A percentile compares a stretch with the other conserved stretches of the same genome.
Evolutionary conservation across 495 filamentous ascomycete genomes (phyloP).

Genomic region (Penicillium arizonense): DNA sequence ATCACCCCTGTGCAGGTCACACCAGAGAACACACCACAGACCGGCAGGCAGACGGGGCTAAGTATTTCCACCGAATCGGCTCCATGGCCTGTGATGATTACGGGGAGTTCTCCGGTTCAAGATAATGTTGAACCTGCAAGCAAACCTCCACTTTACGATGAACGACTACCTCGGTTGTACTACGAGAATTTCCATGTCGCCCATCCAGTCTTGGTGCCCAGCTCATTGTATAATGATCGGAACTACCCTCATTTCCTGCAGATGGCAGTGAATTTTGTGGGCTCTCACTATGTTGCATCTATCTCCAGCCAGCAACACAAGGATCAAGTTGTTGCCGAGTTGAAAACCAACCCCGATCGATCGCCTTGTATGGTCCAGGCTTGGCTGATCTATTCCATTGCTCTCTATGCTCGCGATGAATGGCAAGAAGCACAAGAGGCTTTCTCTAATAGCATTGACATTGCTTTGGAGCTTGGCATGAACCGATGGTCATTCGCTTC

Average conservation of each 20-base stretch:
- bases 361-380: slow-evolving; percentile 39
- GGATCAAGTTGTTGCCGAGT: slow-evolving; percentile 22
- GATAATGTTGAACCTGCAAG: slow-evolving; percentile 9
- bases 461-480: slow-evolving; percentile 40
- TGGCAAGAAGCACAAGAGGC: slow-evolving; percentile 29
- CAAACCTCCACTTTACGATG: slow-evolving; percentile 26
- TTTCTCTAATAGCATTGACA: slow-evolving; percentile 29
- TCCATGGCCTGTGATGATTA: slow-evolving; percentile 25
- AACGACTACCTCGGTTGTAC: slow-evolving; percentile 33
- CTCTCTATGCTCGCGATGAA: slow-evolving; percentile 35
- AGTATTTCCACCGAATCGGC: slow-evolving; percentile 15
- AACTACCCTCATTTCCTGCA: slow-evolving; percentile 38
- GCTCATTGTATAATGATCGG: slow-evolving; percentile 28
- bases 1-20: slow-evolving; percentile 7
- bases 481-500: slow-evolving; percentile 33
- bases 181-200: slow-evolving; percentile 44
- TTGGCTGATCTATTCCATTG: slow-evolving; percentile 37
- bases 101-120: slow-evolving; percentile 10
- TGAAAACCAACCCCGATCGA: slow-evolving; percentile 26
- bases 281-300: slow-evolving; percentile 33
- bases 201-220: slow-evolving; percentile 39
- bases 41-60: slow-evolving; percentile 5
- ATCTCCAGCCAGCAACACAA: slow-evolving; percentile 21
- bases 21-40: slow-evolving; percentile 19
- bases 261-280: slow-evolving; percentile 37